A percentile compares a stretch with the other conserved stretches of the same genome.
These are phyloP conservation scores for Coemansia sp. DNA, from an alignment of 192 early-diverging fungal species.

Conservation along the genomic window DNA sequence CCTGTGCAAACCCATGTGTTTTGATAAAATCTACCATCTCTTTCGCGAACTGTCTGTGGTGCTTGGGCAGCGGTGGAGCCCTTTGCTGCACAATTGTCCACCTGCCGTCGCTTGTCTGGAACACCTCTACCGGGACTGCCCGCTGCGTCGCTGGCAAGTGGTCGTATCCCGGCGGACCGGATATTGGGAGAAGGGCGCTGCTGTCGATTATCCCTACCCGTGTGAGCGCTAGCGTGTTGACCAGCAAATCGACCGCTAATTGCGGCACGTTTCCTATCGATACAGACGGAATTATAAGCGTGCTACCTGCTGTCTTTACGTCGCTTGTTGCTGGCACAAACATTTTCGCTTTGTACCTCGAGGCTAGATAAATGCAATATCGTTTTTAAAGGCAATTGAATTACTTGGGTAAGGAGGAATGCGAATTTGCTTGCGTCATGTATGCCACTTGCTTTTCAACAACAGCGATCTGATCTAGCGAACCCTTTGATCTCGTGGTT, in stretches of 20 bases:
- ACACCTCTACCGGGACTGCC: slow-evolving; percentile 58
- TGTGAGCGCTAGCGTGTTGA: slow-evolving; percentile 61
- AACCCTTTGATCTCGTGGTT: no score
- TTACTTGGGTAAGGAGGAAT: neutral
- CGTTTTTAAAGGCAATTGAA: neutral
- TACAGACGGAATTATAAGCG: slow-evolving; percentile 59
- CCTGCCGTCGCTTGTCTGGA: slow-evolving; percentile 61
- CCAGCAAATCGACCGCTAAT: slow-evolving; percentile 65
- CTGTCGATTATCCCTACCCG: slow-evolving; percentile 66
- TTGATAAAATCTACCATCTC: slow-evolving; percentile 62
- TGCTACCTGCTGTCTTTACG: slow-evolving; percentile 20
- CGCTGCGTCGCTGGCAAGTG: slow-evolving; percentile 20
- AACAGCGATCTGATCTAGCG: no score
- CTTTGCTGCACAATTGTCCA: slow-evolving; percentile 76
- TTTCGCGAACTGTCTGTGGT: slow-evolving; percentile 49
- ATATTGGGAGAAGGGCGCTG: slow-evolving; percentile 59
- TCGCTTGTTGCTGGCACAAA: slow-evolving; percentile 1
- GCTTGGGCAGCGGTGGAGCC: slow-evolving; percentile 59
- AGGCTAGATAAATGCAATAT: neutral
- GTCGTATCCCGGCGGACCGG: slow-evolving; percentile 54
- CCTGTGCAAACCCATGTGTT: slow-evolving; percentile 53
- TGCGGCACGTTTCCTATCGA: slow-evolving; percentile 84
- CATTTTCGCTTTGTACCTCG: neutral
- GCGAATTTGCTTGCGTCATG: no score
- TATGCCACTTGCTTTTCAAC: no score